Percentiles rank a stretch among this genome's conserved stretches.
Evolutionary conservation across 78 protist genomes (phyloP).

Genomic region (Dictyostelium citrinum): DNA sequence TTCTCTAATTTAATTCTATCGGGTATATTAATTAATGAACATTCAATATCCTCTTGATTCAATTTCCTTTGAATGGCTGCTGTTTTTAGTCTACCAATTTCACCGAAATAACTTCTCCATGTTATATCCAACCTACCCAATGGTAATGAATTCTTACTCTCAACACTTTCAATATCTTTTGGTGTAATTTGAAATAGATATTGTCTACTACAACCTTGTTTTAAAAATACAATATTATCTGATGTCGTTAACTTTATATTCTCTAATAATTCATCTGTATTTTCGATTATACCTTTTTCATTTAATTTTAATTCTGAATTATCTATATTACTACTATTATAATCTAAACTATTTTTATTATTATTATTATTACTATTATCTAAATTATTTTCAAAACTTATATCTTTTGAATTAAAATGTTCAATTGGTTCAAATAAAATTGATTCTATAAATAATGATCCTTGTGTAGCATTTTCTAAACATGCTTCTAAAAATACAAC

Average conservation of each 20-base stretch:
- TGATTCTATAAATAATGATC: conserved; percentile 52
- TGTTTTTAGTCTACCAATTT: conserved; percentile 68
- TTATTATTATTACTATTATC: not conserved
- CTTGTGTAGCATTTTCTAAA: conserved; percentile 74
- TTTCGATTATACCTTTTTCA: not conserved
- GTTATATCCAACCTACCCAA: conserved; percentile 70
- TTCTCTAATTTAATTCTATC: conserved; percentile 13
- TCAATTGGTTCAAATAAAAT: conserved; percentile 58
- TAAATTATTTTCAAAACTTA: conserved; percentile 6
- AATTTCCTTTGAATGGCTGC: conserved; percentile 48
- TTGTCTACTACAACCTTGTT: conserved; percentile 53
- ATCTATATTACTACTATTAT: not conserved
- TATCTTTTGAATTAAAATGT: conserved; percentile 7
- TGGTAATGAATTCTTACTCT: conserved; percentile 47
- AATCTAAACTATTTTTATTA: not conserved
- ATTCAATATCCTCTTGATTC: conserved; percentile 23
- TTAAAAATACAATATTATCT: conserved; percentile 64
- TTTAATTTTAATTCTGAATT: not conserved
- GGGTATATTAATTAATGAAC: conserved; percentile 13
- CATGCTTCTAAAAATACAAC: conserved; percentile 62
- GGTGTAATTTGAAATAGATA: conserved; percentile 64
- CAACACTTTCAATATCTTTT: conserved; percentile 20
- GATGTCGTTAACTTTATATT: not conserved
- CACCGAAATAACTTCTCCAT: conserved; percentile 73
- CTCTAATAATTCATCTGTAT: not conserved